A percentile compares a stretch with the other conserved stretches of the same genome.
phyloP scores from a whole-genome alignment of 257 asterid genomes.

The Galeopsis tetrahit region DNA sequence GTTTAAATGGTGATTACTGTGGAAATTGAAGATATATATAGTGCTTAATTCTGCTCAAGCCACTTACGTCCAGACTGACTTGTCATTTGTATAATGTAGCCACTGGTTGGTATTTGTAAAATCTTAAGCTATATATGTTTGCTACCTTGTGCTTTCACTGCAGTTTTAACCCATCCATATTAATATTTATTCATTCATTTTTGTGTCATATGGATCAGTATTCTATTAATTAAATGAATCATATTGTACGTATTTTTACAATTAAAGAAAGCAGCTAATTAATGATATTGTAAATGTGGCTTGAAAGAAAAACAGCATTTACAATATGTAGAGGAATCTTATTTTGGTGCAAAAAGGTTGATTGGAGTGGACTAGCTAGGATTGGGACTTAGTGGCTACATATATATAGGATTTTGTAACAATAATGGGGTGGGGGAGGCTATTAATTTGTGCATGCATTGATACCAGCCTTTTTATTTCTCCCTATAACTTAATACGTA shows the following conservation, averaged over 20 bases:
- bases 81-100: slow-evolving; percentile 25
- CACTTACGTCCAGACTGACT: slow-evolving; percentile 38
- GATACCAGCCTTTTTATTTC: not conserved
- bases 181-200: too few relatives aligned
- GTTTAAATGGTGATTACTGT: slow-evolving; percentile 32
- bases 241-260: too few relatives aligned
- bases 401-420: not conserved
- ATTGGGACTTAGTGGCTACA: slow-evolving; percentile 7
- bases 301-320: not conserved
- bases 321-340: not conserved
- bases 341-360: slow-evolving; percentile 20
- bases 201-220: too few relatives aligned
- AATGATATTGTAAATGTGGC: not conserved
- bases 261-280: too few relatives aligned
- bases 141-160: too few relatives aligned
- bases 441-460: slow-evolving; percentile 26
- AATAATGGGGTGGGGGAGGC: slow-evolving; percentile 1
- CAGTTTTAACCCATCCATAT: too few relatives aligned
- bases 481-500: not conserved
- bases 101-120: slow-evolving; percentile 25
- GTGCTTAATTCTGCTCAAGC: slow-evolving; percentile 38
- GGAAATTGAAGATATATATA: slow-evolving; percentile 26
- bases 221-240: too few relatives aligned
- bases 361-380: slow-evolving; percentile 30
- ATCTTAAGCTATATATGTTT: not conserved